phyloP scores from a whole-genome alignment of 176 grass and related monocot genomes.

The Zizania latifolia region DNA sequence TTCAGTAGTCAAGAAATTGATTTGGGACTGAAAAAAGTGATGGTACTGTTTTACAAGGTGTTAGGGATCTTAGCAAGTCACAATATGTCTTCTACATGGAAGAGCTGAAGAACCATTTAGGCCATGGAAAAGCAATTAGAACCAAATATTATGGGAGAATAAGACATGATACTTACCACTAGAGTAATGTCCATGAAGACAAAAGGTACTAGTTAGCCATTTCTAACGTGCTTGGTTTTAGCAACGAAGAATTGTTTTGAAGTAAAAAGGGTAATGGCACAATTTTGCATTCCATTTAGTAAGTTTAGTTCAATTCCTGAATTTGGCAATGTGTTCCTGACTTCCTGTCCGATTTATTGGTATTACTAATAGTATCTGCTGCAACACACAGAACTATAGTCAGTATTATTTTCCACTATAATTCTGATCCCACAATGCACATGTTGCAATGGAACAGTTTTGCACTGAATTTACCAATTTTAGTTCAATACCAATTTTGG shows the following conservation, averaged over 20 bases:
- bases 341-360: not conserved
- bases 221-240: not conserved
- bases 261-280: not conserved
- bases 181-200: not conserved
- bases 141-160: too few species aligned
- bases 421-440: not conserved
- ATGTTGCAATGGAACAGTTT: not conserved
- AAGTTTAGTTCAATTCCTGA: not conserved
- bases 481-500: not conserved
- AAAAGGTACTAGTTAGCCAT: not conserved
- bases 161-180: not conserved
- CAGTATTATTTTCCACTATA: not conserved
- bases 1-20: not conserved
- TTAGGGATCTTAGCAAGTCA: not conserved
- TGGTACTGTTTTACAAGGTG: not conserved
- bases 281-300: not conserved
- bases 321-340: not conserved
- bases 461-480: not conserved
- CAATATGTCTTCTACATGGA: not conserved
- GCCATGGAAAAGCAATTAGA: not conserved
- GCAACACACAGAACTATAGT: not conserved
- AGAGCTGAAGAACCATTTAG: not conserved
- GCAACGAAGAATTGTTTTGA: conserved; percentile 1
- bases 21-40: not conserved
- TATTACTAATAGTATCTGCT: not conserved